Conservation (phyloP, 1,284 basidiomycete genomes). For the Ceratobasidium theobromae region DNA sequence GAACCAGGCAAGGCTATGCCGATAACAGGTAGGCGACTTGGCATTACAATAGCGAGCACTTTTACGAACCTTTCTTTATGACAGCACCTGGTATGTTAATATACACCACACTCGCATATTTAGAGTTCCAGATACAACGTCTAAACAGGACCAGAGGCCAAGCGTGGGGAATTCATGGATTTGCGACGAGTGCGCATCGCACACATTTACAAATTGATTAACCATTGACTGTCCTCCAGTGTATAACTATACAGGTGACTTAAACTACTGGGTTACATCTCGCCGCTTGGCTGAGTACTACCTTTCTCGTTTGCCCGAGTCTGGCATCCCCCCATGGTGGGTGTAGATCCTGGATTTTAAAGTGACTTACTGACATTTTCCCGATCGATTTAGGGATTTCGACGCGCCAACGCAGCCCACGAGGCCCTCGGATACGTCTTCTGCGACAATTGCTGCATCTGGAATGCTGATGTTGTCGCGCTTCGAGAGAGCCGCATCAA, state of each 20-base stretch:
- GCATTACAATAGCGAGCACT: not conserved
- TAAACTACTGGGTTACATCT: conserved; percentile 58
- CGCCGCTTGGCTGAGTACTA: conserved; percentile 60
- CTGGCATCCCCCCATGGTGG: conserved; percentile 65
- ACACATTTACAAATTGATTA: not conserved
- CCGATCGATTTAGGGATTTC: conserved; percentile 57
- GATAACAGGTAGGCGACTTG: conserved; percentile 49
- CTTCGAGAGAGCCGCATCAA: conserved; percentile 49
- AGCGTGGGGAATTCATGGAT: conserved; percentile 70
- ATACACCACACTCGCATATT: not conserved
- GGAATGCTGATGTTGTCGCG: conserved; percentile 60
- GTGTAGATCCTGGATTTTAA: conserved; percentile 18
- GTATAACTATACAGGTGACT: conserved; percentile 56
- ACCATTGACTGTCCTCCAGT: conserved; percentile 46
- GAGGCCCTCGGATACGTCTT: conserved; percentile 61
- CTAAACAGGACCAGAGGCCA: conserved; percentile 58
- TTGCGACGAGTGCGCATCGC: conserved; percentile 58
- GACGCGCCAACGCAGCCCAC: conserved; percentile 58
- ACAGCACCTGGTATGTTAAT: conserved; percentile 54
- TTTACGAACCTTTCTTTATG: not conserved
- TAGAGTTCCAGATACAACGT: not conserved
- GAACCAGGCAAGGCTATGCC: conserved; percentile 63
- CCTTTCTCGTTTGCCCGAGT: conserved; percentile 54
- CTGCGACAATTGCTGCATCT: conserved; percentile 60
- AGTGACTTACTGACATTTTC: not conserved